Evolutionary conservation across 2,329 filamentous ascomycete genomes (phyloP).

Genomic region (Ophiostoma angusticollis): DNA sequence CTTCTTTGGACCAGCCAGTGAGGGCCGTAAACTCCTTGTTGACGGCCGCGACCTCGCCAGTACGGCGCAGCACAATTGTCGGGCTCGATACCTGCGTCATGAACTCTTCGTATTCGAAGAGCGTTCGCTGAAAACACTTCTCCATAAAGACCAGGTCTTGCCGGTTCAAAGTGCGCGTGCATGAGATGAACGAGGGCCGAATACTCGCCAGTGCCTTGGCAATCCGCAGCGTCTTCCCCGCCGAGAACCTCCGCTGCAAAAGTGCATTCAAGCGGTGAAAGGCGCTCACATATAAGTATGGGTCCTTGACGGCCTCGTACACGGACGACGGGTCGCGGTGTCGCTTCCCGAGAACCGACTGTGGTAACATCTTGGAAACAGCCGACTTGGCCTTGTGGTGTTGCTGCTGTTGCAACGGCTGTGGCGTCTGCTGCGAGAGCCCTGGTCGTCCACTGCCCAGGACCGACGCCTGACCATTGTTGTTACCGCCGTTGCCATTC

Average conservation of each 20-base stretch:
- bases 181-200: constrained; percentile 84
- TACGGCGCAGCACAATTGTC: constrained; percentile 80
- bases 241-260: constrained; percentile 64
- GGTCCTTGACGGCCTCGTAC: constrained; percentile 79
- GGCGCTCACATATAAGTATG: constrained; percentile 79
- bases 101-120: constrained; percentile 89
- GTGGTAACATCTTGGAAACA: constrained; percentile 29
- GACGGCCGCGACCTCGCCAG: constrained; percentile 86
- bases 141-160: constrained; percentile 96
- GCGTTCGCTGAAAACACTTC: constrained; percentile 84
- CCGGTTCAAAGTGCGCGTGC: constrained; percentile 73
- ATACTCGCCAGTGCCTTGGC: constrained; percentile 81
- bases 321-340: constrained; percentile 67
- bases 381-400: constrained; percentile 33
- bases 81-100: constrained; percentile 80
- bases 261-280: constrained; percentile 82
- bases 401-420: constrained; percentile 17
- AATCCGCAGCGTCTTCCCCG: constrained; percentile 66
- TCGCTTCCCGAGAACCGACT: constrained; percentile 44
- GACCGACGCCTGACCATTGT: not conserved
- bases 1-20: constrained; percentile 85
- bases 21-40: constrained; percentile 95
- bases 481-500: constrained; percentile 4
- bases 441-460: constrained; percentile 5
- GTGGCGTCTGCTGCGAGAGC: constrained; percentile 8